These are phyloP conservation scores for Berberis thunbergii DNA, from an alignment of 164 flowering plant species.

Conservation along the genomic window DNA sequence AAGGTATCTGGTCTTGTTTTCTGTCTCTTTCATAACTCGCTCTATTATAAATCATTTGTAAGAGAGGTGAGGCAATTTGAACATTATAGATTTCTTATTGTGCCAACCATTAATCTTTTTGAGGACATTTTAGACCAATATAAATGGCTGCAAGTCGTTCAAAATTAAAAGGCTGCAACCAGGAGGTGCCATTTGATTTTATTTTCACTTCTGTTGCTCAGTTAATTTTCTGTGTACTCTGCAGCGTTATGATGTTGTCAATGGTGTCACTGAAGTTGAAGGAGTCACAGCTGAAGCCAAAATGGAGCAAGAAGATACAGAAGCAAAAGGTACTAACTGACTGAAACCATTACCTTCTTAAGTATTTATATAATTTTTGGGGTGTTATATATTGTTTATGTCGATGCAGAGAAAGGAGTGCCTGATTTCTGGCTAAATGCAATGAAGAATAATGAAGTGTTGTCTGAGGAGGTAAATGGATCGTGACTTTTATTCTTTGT, in stretches of 20 bases:
- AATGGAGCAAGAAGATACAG: conserved; percentile 26
- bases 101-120: too few relatives aligned
- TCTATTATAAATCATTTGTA: too few relatives aligned
- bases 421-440: conserved; percentile 90
- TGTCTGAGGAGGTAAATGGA: conserved; percentile 55
- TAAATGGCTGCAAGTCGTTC: too few relatives aligned
- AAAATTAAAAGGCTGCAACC: too few relatives aligned
- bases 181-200: too few relatives aligned
- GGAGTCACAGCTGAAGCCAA: conserved; percentile 36
- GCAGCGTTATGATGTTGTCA: conserved; percentile 82
- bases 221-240: conserved; percentile 4
- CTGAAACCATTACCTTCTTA: background rate
- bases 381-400: background rate
- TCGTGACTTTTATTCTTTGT: background rate
- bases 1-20: conserved; percentile 15
- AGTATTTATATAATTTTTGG: background rate
- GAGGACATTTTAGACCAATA: too few relatives aligned
- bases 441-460: conserved; percentile 71
- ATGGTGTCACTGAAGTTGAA: conserved; percentile 66
- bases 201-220: background rate
- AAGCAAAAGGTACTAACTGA: conserved; percentile 28
- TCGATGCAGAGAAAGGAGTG: conserved; percentile 66
- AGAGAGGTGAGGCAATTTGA: too few relatives aligned
- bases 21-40: background rate
- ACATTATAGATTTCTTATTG: too few relatives aligned